Percentiles rank a stretch among this genome's conserved stretches.
phyloP scores from a whole-genome alignment of 2,329 filamentous ascomycete species.

The Trichoderma sp. region DNA sequence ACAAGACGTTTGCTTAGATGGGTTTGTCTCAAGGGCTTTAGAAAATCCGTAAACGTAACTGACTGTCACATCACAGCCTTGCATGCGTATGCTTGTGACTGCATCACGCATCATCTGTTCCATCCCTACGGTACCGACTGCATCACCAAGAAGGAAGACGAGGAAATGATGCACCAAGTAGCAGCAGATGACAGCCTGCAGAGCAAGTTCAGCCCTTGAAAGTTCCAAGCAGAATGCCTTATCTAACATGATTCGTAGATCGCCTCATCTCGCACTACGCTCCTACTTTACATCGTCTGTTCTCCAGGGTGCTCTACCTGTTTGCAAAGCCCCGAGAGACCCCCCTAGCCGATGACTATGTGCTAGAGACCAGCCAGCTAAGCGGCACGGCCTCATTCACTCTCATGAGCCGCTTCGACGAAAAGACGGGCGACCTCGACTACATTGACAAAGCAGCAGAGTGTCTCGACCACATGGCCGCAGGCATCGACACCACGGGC shows the following conservation, averaged over 20 bases:
- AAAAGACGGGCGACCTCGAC: constrained; percentile 48
- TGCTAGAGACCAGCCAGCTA: constrained; percentile 49
- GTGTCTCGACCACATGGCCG: constrained; percentile 68
- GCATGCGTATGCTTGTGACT: constrained; percentile 68
- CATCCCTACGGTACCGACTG: constrained; percentile 63
- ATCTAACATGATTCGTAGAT: constrained; percentile 41
- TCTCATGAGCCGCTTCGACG: constrained; percentile 56
- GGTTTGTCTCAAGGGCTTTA: constrained; percentile 25
- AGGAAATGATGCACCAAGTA: constrained; percentile 65
- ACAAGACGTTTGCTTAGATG: constrained; percentile 27
- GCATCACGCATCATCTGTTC: constrained; percentile 67
- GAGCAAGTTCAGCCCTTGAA: too few relatives aligned
- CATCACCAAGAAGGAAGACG: constrained; percentile 52
- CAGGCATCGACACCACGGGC: constrained; percentile 69
- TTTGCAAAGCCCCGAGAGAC: constrained; percentile 55
- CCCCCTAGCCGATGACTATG: constrained; percentile 58
- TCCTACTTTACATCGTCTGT: constrained; percentile 48
- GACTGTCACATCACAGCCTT: constrained; percentile 37
- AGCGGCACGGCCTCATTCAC: constrained; percentile 52
- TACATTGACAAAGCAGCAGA: constrained; percentile 61
- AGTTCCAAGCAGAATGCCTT: too few relatives aligned
- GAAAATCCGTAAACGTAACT: constrained; percentile 16
- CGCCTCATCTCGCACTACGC: constrained; percentile 58
- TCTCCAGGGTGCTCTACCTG: constrained; percentile 44
- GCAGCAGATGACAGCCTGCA: constrained; percentile 66